Evolutionary conservation across 2,329 filamentous ascomycete species (phyloP), one percentile per base, ranked within the genome.

Genomic region (Nigrospora sphaerica): DNA sequence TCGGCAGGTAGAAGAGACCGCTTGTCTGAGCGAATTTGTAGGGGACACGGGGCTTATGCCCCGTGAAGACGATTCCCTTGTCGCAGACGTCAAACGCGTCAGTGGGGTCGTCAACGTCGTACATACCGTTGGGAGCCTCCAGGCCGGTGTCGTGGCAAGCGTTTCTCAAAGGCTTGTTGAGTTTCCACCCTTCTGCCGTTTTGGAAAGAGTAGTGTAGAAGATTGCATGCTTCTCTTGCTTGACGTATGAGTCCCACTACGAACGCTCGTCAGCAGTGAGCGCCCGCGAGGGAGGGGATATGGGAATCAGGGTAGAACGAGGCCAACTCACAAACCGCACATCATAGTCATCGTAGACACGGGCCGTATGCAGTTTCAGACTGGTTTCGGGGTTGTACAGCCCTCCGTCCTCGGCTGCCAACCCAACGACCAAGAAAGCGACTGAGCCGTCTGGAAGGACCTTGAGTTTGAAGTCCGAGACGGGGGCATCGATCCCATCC

Each of bases 151-250:
- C 48, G 4, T 45, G 46, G 16, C 71, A 48, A 12, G 61, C 58
- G 38, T 71, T 70, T 35, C 60, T 53, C 2, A 71, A 53, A 5
- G 53, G 49, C 3, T 49, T 49, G 2, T 55, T 44, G 7, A 69
- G 52, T 10, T 46, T 53, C 66, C 65, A 70, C 6, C 52, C 56
- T 18, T 59, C 52, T n/a, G 51, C 47, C 17, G 7, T 31, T 6
- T 58, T 56, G 14, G 44, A 44, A 9, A 71, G 54, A 12, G 54
- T 58, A 11, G 61, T 64, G 54, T 69, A 71, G 63, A 67, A 72
- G 23, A 72, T 60, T 5, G 58, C 52, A 44, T 65, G 60, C 17
- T 55, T 61, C 35, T 64, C 54, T 9, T 57, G 52, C 18, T 57
- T 59, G 19, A 54, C 54, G 32, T 63, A 62, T 1, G 55, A 46